phyloP scores from a whole-genome alignment of 2,329 filamentous ascomycete genomes.

The Ramichloridium luteum region DNA sequence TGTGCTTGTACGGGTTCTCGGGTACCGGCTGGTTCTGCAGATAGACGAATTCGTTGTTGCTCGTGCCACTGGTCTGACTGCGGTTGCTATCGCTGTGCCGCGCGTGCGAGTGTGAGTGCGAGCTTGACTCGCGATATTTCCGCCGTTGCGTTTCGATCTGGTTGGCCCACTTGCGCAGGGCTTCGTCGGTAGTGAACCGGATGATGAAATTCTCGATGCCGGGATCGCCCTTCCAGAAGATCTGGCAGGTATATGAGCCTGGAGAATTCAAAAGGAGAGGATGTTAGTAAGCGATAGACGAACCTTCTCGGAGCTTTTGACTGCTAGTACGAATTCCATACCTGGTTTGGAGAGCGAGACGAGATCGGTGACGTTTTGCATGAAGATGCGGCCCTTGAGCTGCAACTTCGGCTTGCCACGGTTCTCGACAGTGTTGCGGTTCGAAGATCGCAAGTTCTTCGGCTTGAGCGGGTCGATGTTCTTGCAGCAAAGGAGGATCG shows the following conservation, averaged over 20 bases:
- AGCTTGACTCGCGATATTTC: slow-evolving; percentile 36
- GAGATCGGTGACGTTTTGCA: slow-evolving; percentile 97
- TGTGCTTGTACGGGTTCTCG: slow-evolving; percentile 68
- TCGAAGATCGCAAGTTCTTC: slow-evolving; percentile 53
- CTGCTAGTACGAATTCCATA: too few species aligned
- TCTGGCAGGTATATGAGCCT: slow-evolving; percentile 92
- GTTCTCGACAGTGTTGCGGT: slow-evolving; percentile 57
- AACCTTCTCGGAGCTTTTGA: slow-evolving; percentile 19
- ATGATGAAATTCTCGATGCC: slow-evolving; percentile 95
- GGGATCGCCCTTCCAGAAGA: slow-evolving; percentile 96
- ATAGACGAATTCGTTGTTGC: slow-evolving; percentile 66
- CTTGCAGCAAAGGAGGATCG: slow-evolving; percentile 92
- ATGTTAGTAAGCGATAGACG: too few species aligned
- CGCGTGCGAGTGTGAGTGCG: slow-evolving; percentile 31
- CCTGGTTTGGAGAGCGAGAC: slow-evolving; percentile 76
- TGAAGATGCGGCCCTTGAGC: slow-evolving; percentile 94
- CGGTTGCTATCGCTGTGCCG: slow-evolving; percentile 28
- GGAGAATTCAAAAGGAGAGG: too few species aligned
- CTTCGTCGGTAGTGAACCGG: slow-evolving; percentile 81
- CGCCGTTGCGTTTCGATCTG: slow-evolving; percentile 65
- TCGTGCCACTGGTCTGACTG: slow-evolving; percentile 30
- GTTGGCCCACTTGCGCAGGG: slow-evolving; percentile 81
- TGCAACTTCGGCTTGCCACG: slow-evolving; percentile 68
- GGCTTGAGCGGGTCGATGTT: slow-evolving; percentile 77
- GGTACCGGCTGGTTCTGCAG: slow-evolving; percentile 56